Conservation (phyloP, 441 rosid species). For the Hypseocharis bilobata region DNA sequence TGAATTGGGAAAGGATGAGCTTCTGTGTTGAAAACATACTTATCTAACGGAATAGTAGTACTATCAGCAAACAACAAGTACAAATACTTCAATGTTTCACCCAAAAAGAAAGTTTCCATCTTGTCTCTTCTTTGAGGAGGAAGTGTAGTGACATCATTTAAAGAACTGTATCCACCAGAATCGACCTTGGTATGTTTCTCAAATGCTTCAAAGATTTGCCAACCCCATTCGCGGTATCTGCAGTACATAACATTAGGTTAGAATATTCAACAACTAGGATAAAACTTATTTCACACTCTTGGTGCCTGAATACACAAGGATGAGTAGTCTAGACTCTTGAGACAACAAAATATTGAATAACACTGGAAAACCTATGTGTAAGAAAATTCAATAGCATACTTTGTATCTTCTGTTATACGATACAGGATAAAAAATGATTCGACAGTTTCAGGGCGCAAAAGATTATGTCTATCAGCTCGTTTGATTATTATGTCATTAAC, state of each 20-base stretch:
- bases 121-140: conserved; percentile 83
- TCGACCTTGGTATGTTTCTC: conserved; percentile 73
- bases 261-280: background rate
- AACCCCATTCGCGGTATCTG: conserved; percentile 94
- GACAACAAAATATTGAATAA: conserved; percentile 10
- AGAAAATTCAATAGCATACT: conserved; percentile 37
- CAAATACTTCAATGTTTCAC: conserved; percentile 76
- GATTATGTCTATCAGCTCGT: conserved; percentile 75
- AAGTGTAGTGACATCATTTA: conserved; percentile 64
- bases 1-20: conserved; percentile 80
- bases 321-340: background rate
- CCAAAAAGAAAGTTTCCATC: conserved; percentile 89
- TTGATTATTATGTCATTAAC: conserved; percentile 77
- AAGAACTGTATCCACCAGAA: conserved; percentile 77
- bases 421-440: conserved; percentile 80
- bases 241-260: conserved; percentile 24
- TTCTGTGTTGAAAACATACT: conserved; percentile 81
- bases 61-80: conserved; percentile 83
- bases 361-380: conserved; percentile 3
- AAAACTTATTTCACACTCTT: background rate
- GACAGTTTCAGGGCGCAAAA: conserved; percentile 89
- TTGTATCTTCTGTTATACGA: conserved; percentile 72
- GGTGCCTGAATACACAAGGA: background rate
- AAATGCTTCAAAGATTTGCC: conserved; percentile 93
- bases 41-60: conserved; percentile 63